These are phyloP conservation scores for Sarcomyxa edulis DNA, from an alignment of 768 basidiomycete species.

Conservation along the genomic window DNA sequence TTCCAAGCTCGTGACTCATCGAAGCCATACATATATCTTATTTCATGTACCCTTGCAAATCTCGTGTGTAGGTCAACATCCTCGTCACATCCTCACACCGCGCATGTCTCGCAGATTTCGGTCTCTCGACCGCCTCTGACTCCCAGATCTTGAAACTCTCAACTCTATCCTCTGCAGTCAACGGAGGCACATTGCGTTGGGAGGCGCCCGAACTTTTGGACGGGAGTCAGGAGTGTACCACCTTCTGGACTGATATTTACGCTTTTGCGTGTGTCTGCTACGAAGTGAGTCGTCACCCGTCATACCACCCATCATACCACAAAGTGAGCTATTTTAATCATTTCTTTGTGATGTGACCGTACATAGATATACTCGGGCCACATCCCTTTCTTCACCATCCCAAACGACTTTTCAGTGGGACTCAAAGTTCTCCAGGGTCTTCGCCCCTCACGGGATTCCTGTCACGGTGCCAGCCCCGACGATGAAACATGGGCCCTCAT, in stretches of 20 bases:
- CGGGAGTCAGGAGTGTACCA: constrained; percentile 7
- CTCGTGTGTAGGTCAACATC: constrained; percentile 10
- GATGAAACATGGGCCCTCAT: constrained; percentile 25
- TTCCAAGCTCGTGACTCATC: background rate
- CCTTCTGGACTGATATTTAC: constrained; percentile 25
- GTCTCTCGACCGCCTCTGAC: constrained; percentile 11
- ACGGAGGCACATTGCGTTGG: constrained; percentile 13
- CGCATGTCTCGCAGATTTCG: constrained; percentile 16
- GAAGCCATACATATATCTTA: too few relatives aligned
- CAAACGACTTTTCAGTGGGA: constrained; percentile 11
- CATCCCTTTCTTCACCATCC: constrained; percentile 17
- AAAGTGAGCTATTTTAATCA: background rate
- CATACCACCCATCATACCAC: too few relatives aligned
- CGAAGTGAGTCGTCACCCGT: constrained; percentile 24
- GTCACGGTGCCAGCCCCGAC: constrained; percentile 17
- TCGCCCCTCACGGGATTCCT: constrained; percentile 12
- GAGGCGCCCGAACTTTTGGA: constrained; percentile 13
- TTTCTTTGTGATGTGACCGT: background rate
- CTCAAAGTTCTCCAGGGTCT: constrained; percentile 12
- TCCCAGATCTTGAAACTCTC: constrained; percentile 11
- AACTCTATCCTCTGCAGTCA: constrained; percentile 5
- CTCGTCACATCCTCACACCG: constrained; percentile 10
- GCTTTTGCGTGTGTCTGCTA: constrained; percentile 25
- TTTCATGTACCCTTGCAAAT: background rate
- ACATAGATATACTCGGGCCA: constrained; percentile 21